Evolutionary conservation across 306 rosid genomes (phyloP).

Genomic region (Rosa chinensis): DNA sequence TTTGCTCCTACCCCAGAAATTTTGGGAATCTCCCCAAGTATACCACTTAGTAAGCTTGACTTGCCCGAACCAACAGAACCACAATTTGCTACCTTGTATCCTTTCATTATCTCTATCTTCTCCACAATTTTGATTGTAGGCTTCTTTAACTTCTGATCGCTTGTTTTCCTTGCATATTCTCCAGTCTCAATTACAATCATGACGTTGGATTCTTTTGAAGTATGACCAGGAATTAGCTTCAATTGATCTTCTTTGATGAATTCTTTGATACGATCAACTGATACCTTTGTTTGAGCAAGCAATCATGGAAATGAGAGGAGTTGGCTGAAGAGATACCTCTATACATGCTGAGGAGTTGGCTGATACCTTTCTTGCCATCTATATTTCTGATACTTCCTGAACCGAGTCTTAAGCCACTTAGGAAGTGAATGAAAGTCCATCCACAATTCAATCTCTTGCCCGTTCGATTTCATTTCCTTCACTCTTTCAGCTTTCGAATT

Average conservation of each 20-base stretch:
- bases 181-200: conserved; percentile 61
- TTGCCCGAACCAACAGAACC: conserved; percentile 92
- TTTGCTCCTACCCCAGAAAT: conserved; percentile 58
- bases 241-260: conserved; percentile 60
- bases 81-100: conserved; percentile 80
- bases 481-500: no score
- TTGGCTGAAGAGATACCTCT: no score
- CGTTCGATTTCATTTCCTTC: no score
- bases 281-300: conserved; percentile 30
- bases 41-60: conserved; percentile 72
- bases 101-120: conserved; percentile 52
- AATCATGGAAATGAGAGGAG: no score
- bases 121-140: conserved; percentile 54
- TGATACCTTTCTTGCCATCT: no score
- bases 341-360: no score
- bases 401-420: no score
- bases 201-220: conserved; percentile 33
- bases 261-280: conserved; percentile 65
- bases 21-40: conserved; percentile 78
- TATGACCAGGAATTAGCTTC: conserved; percentile 34
- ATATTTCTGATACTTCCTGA: no score
- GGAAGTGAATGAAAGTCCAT: no score
- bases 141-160: conserved; percentile 43
- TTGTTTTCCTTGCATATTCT: conserved; percentile 71
- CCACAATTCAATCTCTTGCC: no score